phyloP scores from a whole-genome alignment of 1,284 basidiomycete genomes.

The Marasmius sp. region DNA sequence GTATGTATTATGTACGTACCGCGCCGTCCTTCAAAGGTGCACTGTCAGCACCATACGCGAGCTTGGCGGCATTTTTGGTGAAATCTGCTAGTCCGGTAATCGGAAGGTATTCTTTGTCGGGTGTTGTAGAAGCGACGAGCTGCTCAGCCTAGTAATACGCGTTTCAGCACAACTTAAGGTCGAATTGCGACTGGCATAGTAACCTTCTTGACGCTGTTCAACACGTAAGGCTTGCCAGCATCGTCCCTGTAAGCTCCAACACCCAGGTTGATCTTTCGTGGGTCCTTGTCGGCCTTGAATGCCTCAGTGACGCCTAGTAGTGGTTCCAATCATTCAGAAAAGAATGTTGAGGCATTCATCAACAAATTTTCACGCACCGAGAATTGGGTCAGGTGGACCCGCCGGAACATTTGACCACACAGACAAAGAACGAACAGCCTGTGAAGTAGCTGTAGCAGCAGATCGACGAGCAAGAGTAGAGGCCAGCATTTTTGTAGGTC shows the following conservation, averaged over 20 bases:
- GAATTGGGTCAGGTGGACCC: conserved; percentile 92
- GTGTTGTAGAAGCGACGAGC: conserved; percentile 61
- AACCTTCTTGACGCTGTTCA: conserved; percentile 88
- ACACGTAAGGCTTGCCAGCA: conserved; percentile 93
- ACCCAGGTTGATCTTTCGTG: conserved; percentile 96
- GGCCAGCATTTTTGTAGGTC: conserved; percentile 7
- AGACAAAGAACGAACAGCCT: conserved; percentile 51
- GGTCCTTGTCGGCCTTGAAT: conserved; percentile 90
- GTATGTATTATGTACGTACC: conserved; percentile 46
- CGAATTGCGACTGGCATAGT: background rate
- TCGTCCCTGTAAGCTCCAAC: conserved; percentile 95
- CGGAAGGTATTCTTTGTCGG: conserved; percentile 98
- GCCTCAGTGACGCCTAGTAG: conserved; percentile 82
- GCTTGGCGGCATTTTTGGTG: conserved; percentile 85
- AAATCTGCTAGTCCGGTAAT: conserved; percentile 92
- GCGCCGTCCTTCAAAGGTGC: conserved; percentile 73
- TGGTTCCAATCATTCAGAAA: conserved; percentile 7
- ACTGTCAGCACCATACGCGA: conserved; percentile 90
- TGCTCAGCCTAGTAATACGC: conserved; percentile 71
- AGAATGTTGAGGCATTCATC: background rate
- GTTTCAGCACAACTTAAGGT: background rate
- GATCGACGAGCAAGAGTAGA: conserved; percentile 44
- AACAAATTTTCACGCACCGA: conserved; percentile 56
- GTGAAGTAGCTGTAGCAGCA: conserved; percentile 30
- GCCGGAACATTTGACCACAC: conserved; percentile 84